Percentiles rank a stretch among this genome's conserved stretches.
Conservation (phyloP, 345 rosid genomes). For the Syzygium grande region DNA sequence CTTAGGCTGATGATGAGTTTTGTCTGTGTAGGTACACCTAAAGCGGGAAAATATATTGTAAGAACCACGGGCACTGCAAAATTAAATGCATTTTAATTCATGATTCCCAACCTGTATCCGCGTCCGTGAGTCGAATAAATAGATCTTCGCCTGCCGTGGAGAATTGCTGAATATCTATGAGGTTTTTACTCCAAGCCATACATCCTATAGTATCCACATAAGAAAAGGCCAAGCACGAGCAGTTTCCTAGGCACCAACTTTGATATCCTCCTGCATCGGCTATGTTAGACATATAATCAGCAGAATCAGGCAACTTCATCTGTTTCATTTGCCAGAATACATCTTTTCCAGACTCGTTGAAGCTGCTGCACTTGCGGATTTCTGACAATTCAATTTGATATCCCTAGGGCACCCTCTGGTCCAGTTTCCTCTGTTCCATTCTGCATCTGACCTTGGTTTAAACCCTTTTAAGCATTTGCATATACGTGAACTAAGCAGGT, state of each 20-base stretch:
- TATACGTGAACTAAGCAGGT: background rate
- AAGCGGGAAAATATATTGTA: no score
- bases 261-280: background rate
- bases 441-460: slow-evolving; percentile 9
- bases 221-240: background rate
- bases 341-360: background rate
- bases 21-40: background rate
- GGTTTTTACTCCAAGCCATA: background rate
- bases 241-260: slow-evolving; percentile 15
- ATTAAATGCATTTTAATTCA: background rate
- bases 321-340: background rate
- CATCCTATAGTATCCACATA: background rate
- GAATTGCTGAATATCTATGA: slow-evolving; percentile 1
- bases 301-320: background rate
- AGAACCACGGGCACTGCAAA: background rate
- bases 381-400: background rate
- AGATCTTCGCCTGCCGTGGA: background rate
- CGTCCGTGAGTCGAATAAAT: background rate
- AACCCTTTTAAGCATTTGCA: slow-evolving; percentile 27
- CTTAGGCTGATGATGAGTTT: background rate
- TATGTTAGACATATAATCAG: background rate
- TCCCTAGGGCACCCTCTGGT: slow-evolving; percentile 18
- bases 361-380: background rate
- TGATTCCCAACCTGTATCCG: background rate
- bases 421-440: slow-evolving; percentile 14